phyloP scores from a whole-genome alignment of 148 eudicot species.

The Spergularia bocconei region DNA sequence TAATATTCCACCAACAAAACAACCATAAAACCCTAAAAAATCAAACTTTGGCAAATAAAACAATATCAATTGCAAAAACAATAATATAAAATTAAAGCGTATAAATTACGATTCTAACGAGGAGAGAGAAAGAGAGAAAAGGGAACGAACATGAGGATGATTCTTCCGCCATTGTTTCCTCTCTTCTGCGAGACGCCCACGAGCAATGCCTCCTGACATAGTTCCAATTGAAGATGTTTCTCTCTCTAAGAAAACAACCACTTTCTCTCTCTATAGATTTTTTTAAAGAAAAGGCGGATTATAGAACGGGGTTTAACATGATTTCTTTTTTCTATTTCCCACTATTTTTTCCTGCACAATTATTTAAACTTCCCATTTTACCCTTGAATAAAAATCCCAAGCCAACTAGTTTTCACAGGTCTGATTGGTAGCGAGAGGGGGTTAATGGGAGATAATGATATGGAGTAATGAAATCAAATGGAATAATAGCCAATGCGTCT shows the following conservation, averaged over 20 bases:
- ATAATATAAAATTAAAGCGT: neutral
- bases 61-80: neutral
- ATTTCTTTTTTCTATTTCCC: too few species aligned
- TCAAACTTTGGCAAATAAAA: neutral
- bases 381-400: too few species aligned
- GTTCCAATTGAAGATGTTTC: conserved; percentile 7
- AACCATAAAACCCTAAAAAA: neutral
- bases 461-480: too few species aligned
- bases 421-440: too few species aligned
- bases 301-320: too few species aligned
- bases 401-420: too few species aligned
- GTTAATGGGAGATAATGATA: too few species aligned
- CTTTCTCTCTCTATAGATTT: neutral
- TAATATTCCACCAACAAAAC: conserved; percentile 1
- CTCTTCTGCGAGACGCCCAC: conserved; percentile 79
- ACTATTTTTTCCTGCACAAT: too few species aligned
- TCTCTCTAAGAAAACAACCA: conserved; percentile 1
- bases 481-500: too few species aligned
- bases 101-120: neutral
- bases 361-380: too few species aligned
- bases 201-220: conserved; percentile 76
- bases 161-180: conserved; percentile 85
- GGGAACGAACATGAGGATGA: conserved; percentile 64
- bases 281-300: too few species aligned
- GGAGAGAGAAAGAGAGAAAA: neutral